These are phyloP conservation scores for Phytopythium delawarense DNA, from an alignment of 352 stramenopile species.

Conservation along the genomic window DNA sequence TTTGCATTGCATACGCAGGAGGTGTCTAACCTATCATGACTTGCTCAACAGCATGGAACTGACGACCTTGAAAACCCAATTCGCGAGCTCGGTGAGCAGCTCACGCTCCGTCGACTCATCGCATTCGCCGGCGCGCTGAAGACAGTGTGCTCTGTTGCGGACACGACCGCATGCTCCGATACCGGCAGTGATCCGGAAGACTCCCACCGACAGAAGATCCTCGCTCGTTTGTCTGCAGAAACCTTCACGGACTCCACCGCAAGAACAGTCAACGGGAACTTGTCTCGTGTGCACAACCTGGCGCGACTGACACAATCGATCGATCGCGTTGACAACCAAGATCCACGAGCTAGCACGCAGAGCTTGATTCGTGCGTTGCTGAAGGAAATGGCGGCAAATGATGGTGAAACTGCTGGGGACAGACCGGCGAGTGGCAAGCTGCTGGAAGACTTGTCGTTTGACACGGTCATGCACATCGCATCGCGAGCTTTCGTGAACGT, in stretches of 20 bases:
- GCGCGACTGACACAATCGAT: constrained; percentile 50
- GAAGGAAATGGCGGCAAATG: constrained; percentile 6
- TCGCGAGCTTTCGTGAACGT: constrained; percentile 53
- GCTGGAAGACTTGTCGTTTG: constrained; percentile 63
- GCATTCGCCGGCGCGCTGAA: constrained; percentile 30
- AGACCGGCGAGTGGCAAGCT: constrained; percentile 16
- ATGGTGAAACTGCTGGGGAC: constrained; percentile 16
- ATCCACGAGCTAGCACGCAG: not conserved
- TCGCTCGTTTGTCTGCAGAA: constrained; percentile 44
- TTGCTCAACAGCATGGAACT: constrained; percentile 10
- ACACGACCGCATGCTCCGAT: constrained; percentile 9
- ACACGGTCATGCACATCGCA: constrained; percentile 77
- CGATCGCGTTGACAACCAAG: constrained; percentile 19
- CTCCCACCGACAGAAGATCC: constrained; percentile 61
- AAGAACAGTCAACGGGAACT: constrained; percentile 48
- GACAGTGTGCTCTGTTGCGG: constrained; percentile 3
- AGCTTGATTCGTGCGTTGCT: constrained; percentile 1
- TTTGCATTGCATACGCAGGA: not conserved
- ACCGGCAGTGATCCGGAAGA: not conserved
- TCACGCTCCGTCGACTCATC: constrained; percentile 70
- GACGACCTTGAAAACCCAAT: constrained; percentile 40
- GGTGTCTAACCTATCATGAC: constrained; percentile 3
- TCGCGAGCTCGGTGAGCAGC: constrained; percentile 49
- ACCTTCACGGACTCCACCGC: constrained; percentile 31
- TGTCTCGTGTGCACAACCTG: constrained; percentile 48